Evolutionary conservation across 2,329 filamentous ascomycete species (phyloP), one percentile per base, ranked within the genome.

Genomic region (Aspergillus jensenii): DNA sequence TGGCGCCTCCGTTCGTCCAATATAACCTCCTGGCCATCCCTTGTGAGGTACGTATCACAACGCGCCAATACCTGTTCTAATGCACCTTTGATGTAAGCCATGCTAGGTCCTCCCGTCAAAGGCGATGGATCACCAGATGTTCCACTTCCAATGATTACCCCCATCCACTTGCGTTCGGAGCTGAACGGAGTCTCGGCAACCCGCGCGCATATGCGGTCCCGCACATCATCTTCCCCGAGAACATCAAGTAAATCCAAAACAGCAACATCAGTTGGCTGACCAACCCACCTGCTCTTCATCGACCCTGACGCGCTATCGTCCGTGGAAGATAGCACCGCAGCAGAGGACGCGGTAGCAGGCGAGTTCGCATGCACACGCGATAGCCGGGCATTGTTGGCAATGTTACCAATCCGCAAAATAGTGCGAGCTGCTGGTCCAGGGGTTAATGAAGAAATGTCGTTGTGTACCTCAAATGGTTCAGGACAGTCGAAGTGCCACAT

Each of bases 161-260:
- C 96, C 96, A 99, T 99, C 93, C 93, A 99, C 76, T 99, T 99
- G 57, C 93, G 86, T 71, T 96, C 92, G 1, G 95, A 99, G 72
- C 93, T 98, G 75, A 99, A 99, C 0, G 95, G 93, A 0, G 91
- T 93, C 74, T 99, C 95, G 44, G 87, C 87, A 33, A 89, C 85
- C 49, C 93, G 89, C 33, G 84, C 83, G n/a, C 92, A 92, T 54
- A 96, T 86, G 9, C 90, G 88, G 47, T 95, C 89, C 60, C 96
- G 88, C 46, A 96, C 87, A 75, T 99, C 95, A 64, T 96, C 90
- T 73, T 97, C 93, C 59, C 90, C 90, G 71, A 96, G 95, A 23
- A 87, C 85, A 76, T 99, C 96, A 35, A 99, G 81, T 52, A 99
- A 81, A 75, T 99, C 95, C 49, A 99, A 83, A 75, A 98, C 90